Conservation (phyloP, 2,329 filamentous ascomycete species). For the Fusarium incarnatum region DNA sequence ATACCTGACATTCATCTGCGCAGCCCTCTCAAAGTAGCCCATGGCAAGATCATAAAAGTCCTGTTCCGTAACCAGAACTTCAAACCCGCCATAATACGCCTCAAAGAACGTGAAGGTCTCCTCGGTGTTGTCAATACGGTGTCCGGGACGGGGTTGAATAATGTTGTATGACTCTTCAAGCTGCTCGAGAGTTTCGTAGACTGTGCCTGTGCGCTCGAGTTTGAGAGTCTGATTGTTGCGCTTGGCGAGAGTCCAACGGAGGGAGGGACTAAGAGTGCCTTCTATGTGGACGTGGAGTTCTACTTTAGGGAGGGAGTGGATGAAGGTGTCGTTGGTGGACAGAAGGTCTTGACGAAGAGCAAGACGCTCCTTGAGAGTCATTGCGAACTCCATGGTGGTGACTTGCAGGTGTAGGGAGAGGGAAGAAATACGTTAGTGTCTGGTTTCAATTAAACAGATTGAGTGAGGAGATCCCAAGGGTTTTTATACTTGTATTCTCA, state of each 20-base stretch:
- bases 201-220: slow-evolving; percentile 19
- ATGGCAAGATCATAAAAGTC: slow-evolving; percentile 80
- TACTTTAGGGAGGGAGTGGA: slow-evolving; percentile 22
- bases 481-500: slow-evolving; percentile 2
- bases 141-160: slow-evolving; percentile 47
- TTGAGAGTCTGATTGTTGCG: slow-evolving; percentile 67
- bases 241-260: slow-evolving; percentile 74
- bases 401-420: rapidly evolving
- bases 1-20: slow-evolving; percentile 73
- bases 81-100: slow-evolving; percentile 82
- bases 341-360: slow-evolving; percentile 16
- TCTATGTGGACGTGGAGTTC: slow-evolving; percentile 70
- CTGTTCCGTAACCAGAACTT: slow-evolving; percentile 69
- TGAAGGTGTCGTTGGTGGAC: slow-evolving; percentile 16
- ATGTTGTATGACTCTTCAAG: slow-evolving; percentile 26
- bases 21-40: slow-evolving; percentile 74
- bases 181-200: slow-evolving; percentile 15
- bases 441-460: no score
- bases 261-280: slow-evolving; percentile 73
- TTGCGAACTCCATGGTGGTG: slow-evolving; percentile 11
- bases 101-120: slow-evolving; percentile 67
- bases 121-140: slow-evolving; percentile 27
- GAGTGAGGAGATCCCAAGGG: rapidly evolving
- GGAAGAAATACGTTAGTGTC: rapidly evolving
- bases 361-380: slow-evolving; percentile 19